phyloP scores from a whole-genome alignment of 129 eudicot genomes.

The Calendula officinalis region DNA sequence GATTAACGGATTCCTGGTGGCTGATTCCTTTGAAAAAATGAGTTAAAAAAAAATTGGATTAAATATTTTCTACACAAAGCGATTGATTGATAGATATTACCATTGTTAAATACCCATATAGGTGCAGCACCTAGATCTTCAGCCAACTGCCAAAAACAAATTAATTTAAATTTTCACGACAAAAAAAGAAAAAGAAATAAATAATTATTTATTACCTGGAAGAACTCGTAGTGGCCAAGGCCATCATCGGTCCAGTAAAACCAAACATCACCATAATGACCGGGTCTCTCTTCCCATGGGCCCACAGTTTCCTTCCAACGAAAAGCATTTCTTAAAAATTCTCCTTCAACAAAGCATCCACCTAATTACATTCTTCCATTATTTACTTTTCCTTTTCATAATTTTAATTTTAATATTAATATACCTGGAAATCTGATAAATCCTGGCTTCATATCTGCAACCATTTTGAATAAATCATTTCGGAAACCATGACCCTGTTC shows the following conservation, averaged over 20 bases:
- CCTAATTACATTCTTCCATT: slow-evolving; percentile 40
- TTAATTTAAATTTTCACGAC: background rate
- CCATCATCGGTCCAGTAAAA: slow-evolving; percentile 98
- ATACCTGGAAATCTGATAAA: slow-evolving; percentile 97
- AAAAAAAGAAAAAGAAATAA: background rate
- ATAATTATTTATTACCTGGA: slow-evolving; percentile 48
- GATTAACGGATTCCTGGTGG: slow-evolving; percentile 75
- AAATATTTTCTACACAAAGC: slow-evolving; percentile 7
- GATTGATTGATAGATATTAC: slow-evolving; percentile 35
- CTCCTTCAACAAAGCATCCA: slow-evolving; percentile 97
- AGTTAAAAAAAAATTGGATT: background rate
- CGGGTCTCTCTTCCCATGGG: slow-evolving; percentile 96
- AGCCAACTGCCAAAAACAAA: slow-evolving; percentile 56
- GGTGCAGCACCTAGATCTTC: slow-evolving; percentile 95
- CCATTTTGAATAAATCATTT: slow-evolving; percentile 70
- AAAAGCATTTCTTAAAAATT: slow-evolving; percentile 79
- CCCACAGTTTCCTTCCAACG: slow-evolving; percentile 99
- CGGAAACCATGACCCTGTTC: slow-evolving; percentile 93
- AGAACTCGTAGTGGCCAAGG: slow-evolving; percentile 82
- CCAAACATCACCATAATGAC: slow-evolving; percentile 98
- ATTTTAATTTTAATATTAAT: background rate
- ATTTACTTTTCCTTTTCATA: background rate
- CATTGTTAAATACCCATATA: slow-evolving; percentile 94
- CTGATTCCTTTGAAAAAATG: slow-evolving; percentile 50
- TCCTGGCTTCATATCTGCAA: slow-evolving; percentile 73